Evolutionary conservation across 2,329 filamentous ascomycete species (phyloP), one percentile per base, ranked within the genome.

Genomic region (Stemphylium lycopersici): DNA sequence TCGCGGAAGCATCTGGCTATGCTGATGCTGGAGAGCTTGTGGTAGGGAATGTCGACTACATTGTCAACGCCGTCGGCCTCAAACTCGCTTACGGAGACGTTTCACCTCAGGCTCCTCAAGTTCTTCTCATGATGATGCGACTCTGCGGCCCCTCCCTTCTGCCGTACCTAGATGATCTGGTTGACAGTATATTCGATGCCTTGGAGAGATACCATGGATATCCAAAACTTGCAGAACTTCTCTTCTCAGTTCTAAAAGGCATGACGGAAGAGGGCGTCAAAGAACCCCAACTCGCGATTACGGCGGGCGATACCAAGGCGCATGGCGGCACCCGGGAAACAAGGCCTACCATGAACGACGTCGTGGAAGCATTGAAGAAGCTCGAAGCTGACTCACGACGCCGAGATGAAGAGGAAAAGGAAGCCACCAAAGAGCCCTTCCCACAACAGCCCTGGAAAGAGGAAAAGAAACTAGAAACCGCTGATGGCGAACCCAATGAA

Each of bases 181-280:
- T 98, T 3, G 89, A 88, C 4, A 93, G 91, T 0, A 91, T 99
- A 34, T 98, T 99, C 72, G 89, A 90, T 0, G 91, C 93, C 0
- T 78, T 99, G n/a, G 92, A 97, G 63, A 90, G 91, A 67, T 99
- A 95, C 66, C 95, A 99, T 67, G 95, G 95, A 1, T 98, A 99
- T 71, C 87, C 91, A 0, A 78, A 83, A 15, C 87, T 99, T 52
- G 93, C 96, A 0, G 91, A 96, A 69, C 84, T 87, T 40, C 79
- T 99, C 5, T 99, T 98, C 71, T 80, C 84, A 1, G 91, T 96
- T 0, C 78, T 99, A 4, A 87, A 86, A 48, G 90, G 91, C 55
- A 86, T 98, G 52, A 91, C 95, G 10, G 86, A 91, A 48, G 91
- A 96, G 76, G 91, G 91, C 3, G 85, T 87, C 10, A 88, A 85